Evolutionary conservation across 148 eudicot species (phyloP), one percentile per base, ranked within the genome.

Genomic region (Fallopia convolvulus): DNA sequence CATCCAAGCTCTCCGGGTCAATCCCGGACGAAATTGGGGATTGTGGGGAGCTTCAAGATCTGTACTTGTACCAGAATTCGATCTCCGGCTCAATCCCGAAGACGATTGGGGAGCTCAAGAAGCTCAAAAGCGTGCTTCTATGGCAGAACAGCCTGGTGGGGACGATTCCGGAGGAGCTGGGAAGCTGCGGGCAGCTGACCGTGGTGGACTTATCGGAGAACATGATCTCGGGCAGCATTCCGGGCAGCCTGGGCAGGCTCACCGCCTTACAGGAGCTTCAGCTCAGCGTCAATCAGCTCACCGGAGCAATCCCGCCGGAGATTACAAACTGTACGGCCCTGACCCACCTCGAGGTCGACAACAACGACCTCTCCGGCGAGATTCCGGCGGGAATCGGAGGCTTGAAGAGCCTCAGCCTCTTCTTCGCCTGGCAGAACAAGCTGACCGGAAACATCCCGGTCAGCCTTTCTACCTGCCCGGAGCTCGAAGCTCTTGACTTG

Each of bases 131-230:
- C 72, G 40, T 96, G 82, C 85, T 96, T n/a, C 48, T 96, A 74
- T 95, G 99, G 99, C 97, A 93, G 87, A 96, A 96, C 77, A 83
- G 88, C 77, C 78, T 96, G 5, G 93, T 89, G 56, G 99, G 99
- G 9, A 71, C 86, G 0, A 88, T 93, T 70, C 98, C 99, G 0
- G 77, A 49, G 42, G 94, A 90, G 82, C 83, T 96, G 14, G 97
- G 94, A 8, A 81, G 63, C 80, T 93, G 98, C 82, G 80, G 74
- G 10, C 88, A 81, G 80, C 84, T 96, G n/a, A 78, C 80, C 0
- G 97, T 91, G 14, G 75, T 93, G 0, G 98, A 93, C 74, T 82
- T 96, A 2, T 93, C 98, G 0, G 97, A 86, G 41, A 96, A 96
- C 77, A 82, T 74, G 39, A 78, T 96, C 30, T 83, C 88, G 12